Percentiles rank a stretch among this genome's conserved stretches.
phyloP scores from a whole-genome alignment of 495 filamentous ascomycete genomes.

The Aspergillus avenaceus region DNA sequence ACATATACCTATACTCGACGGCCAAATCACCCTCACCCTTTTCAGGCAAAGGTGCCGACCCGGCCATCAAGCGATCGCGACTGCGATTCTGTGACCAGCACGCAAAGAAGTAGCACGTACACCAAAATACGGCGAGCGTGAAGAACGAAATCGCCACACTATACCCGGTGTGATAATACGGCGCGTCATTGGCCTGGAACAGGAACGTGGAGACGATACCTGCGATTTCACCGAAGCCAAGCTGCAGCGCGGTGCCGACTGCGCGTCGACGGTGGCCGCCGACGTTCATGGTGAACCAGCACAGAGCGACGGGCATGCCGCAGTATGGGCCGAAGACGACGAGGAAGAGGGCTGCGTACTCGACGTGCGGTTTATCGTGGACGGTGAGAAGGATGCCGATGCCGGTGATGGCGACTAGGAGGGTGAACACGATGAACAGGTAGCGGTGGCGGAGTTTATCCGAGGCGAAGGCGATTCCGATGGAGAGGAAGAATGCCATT shows the following conservation, averaged over 20 bases:
- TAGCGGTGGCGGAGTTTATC: slow-evolving; percentile 36
- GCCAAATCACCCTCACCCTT: too few relatives aligned
- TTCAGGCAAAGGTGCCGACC: too few relatives aligned
- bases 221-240: slow-evolving; percentile 41
- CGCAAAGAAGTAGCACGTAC: too few relatives aligned
- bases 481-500: slow-evolving; percentile 31
- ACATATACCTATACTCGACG: too few relatives aligned
- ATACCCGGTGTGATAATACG: slow-evolving; percentile 43
- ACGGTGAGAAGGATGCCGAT: slow-evolving; percentile 31
- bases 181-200: slow-evolving; percentile 36
- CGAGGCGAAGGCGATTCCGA: slow-evolving; percentile 33
- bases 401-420: slow-evolving; percentile 33
- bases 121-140: too few relatives aligned
- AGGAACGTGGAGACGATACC: slow-evolving; percentile 46
- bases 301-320: slow-evolving; percentile 30
- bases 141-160: too few relatives aligned
- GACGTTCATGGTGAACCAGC: slow-evolving; percentile 45
- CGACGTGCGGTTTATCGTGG: slow-evolving; percentile 16
- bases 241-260: slow-evolving; percentile 38
- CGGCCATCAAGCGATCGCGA: too few relatives aligned
- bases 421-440: slow-evolving; percentile 36
- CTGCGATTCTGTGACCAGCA: too few relatives aligned
- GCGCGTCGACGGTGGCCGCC: slow-evolving; percentile 50
- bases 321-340: slow-evolving; percentile 35
- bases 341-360: slow-evolving; percentile 43